These are phyloP conservation scores for Pythium pyrilobum DNA, from an alignment of 352 stramenopile genomes.

Conservation along the genomic window DNA sequence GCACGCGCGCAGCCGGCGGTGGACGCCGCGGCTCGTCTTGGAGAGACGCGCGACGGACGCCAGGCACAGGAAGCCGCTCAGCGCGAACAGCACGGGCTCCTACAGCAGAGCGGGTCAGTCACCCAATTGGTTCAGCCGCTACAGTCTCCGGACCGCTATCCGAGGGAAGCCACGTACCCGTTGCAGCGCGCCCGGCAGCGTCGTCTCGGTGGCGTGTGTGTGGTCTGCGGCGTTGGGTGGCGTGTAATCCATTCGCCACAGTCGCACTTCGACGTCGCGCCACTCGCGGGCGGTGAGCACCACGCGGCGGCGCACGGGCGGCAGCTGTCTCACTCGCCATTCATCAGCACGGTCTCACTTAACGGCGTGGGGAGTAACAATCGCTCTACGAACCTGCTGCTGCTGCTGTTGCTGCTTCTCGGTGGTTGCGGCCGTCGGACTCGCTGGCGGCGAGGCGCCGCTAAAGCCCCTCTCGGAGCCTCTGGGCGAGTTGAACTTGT, in stretches of 20 bases:
- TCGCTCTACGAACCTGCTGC: neutral
- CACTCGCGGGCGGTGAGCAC: conserved; percentile 25
- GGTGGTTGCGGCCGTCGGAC: neutral
- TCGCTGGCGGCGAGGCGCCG: neutral
- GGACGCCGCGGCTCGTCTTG: conserved; percentile 37
- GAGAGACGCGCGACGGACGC: conserved; percentile 19
- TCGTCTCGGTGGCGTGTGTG: neutral
- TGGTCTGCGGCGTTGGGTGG: neutral
- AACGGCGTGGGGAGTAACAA: no score
- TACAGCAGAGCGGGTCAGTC: neutral
- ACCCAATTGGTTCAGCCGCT: neutral
- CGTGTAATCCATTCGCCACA: conserved; percentile 55
- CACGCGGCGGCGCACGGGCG: neutral
- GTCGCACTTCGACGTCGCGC: conserved; percentile 42
- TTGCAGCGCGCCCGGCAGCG: neutral
- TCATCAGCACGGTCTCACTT: neutral
- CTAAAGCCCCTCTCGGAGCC: conserved; percentile 1
- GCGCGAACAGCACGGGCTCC: neutral
- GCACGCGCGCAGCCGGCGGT: conserved; percentile 31
- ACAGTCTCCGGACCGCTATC: neutral
- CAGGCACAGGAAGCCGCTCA: conserved; percentile 9
- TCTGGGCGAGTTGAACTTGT: conserved; percentile 17
- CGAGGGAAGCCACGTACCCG: conserved; percentile 1
- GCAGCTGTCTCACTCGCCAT: no score
- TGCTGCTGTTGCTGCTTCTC: neutral